phyloP scores from a whole-genome alignment of 2,329 filamentous ascomycete species.

The Clonostachys rosea region DNA sequence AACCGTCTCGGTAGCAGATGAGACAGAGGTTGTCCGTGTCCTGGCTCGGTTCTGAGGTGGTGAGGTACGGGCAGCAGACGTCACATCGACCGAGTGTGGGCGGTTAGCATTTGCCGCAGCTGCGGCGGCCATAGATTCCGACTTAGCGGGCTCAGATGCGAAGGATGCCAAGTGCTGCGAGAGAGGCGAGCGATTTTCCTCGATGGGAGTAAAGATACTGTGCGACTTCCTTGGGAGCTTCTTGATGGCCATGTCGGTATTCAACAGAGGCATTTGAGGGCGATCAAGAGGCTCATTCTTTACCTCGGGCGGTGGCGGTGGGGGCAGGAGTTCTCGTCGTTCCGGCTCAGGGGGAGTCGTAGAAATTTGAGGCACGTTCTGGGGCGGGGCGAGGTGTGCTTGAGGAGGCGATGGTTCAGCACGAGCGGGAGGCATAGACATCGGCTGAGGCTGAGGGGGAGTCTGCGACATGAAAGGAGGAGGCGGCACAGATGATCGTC shows the following conservation, averaged over 20 bases:
- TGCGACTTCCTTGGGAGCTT: conserved; percentile 74
- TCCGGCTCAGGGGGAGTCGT: conserved; percentile 44
- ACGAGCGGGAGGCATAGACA: conserved; percentile 32
- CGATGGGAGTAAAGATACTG: conserved; percentile 97
- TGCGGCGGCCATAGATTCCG: conserved; percentile 14
- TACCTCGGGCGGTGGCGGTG: conserved; percentile 44
- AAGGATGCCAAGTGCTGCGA: conserved; percentile 76
- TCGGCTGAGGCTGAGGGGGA: conserved; percentile 42
- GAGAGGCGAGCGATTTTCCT: conserved; percentile 83
- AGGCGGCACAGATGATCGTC: conserved; percentile 68
- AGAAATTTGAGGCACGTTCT: conserved; percentile 42
- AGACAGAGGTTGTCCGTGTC: conserved; percentile 47
- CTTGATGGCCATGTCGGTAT: conserved; percentile 48
- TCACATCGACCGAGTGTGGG: conserved; percentile 62
- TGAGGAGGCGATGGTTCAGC: conserved; percentile 58
- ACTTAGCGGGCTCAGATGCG: conserved; percentile 46
- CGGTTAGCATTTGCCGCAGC: conserved; percentile 30
- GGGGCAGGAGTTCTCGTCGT: conserved; percentile 43
- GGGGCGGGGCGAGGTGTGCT: conserved; percentile 45
- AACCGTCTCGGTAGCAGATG: conserved; percentile 58
- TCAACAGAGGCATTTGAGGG: conserved; percentile 39
- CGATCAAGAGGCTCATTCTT: conserved; percentile 40
- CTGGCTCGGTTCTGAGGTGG: conserved; percentile 43
- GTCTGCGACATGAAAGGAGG: conserved; percentile 54
- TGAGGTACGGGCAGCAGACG: conserved; percentile 52